These are phyloP conservation scores for Raphidocelis subcapitata DNA, from an alignment of 139 green algal genomes.

Conservation along the genomic window DNA sequence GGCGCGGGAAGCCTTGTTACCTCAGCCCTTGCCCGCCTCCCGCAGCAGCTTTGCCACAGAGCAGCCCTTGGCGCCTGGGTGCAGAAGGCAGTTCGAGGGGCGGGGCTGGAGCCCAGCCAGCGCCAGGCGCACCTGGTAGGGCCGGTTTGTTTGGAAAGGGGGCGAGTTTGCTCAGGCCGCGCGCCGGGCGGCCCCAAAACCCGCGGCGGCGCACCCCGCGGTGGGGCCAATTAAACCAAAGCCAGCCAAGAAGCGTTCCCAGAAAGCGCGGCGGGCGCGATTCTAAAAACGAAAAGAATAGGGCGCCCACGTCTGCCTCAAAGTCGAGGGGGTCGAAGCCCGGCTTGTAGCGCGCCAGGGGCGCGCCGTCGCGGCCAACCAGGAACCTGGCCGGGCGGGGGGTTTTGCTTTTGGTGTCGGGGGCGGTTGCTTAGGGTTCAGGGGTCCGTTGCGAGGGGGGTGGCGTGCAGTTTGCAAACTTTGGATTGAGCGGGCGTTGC, in stretches of 20 bases:
- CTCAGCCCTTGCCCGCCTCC: too few species aligned
- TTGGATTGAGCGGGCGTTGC: slow-evolving; percentile 13
- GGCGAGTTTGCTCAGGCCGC: too few species aligned
- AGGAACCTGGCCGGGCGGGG: slow-evolving; percentile 51
- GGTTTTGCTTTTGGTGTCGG: not conserved
- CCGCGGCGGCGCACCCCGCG: too few species aligned
- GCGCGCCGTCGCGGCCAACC: slow-evolving; percentile 64
- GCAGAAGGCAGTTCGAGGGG: slow-evolving; percentile 64
- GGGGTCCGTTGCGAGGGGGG: too few species aligned
- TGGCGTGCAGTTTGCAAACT: too few species aligned
- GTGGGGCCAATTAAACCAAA: too few species aligned
- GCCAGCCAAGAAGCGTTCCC: too few species aligned
- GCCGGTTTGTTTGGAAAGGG: too few species aligned
- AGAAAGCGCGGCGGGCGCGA: not conserved
- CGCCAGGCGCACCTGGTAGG: slow-evolving; percentile 40
- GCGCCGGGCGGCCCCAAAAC: too few species aligned
- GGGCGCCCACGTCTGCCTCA: slow-evolving; percentile 67
- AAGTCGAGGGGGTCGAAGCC: slow-evolving; percentile 73
- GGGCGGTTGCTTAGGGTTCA: too few species aligned
- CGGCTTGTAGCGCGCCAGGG: slow-evolving; percentile 79
- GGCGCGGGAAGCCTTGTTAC: not conserved
- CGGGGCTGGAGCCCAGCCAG: slow-evolving; percentile 59
- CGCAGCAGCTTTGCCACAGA: slow-evolving; percentile 62
- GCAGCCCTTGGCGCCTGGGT: slow-evolving; percentile 78
- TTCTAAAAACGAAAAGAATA: too few species aligned